phyloP scores from a whole-genome alignment of 371 early-diverging fungal species.

The Globomyces sp. region DNA sequence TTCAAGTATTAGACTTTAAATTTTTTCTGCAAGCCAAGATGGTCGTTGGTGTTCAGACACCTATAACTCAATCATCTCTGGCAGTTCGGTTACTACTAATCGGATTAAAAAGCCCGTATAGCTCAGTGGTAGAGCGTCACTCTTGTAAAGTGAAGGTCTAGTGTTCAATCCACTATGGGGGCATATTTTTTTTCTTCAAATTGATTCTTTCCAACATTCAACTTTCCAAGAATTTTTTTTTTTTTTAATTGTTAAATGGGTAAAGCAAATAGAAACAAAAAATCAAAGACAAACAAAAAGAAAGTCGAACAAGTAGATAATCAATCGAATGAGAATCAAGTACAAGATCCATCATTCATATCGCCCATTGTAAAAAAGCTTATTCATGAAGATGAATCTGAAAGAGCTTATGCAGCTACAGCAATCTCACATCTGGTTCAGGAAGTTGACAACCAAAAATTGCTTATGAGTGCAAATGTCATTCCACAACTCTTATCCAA shows the following conservation, averaged over 20 bases:
- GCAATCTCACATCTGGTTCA: conserved; percentile 11
- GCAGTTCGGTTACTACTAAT: no score
- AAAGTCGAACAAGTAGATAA: background rate
- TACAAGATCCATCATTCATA: background rate
- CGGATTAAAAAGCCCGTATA: no score
- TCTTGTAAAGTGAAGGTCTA: no score
- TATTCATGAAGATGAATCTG: background rate
- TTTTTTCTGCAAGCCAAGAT: no score
- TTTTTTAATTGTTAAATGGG: conserved; percentile 6
- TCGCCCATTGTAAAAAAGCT: background rate
- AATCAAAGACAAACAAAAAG: background rate
- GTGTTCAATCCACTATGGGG: no score
- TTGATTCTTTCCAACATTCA: background rate
- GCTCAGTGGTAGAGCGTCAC: no score
- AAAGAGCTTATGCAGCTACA: conserved; percentile 1
- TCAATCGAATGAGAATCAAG: background rate
- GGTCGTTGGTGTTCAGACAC: no score
- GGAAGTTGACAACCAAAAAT: background rate
- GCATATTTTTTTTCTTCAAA: no score
- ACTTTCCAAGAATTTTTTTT: background rate
- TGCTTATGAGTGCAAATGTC: background rate
- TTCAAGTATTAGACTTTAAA: no score
- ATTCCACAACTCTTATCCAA: background rate
- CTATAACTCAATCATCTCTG: no score
- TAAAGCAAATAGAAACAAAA: background rate